Evolutionary conservation across 257 asterid species (phyloP).

Genomic region (Marsdenia floribunda): DNA sequence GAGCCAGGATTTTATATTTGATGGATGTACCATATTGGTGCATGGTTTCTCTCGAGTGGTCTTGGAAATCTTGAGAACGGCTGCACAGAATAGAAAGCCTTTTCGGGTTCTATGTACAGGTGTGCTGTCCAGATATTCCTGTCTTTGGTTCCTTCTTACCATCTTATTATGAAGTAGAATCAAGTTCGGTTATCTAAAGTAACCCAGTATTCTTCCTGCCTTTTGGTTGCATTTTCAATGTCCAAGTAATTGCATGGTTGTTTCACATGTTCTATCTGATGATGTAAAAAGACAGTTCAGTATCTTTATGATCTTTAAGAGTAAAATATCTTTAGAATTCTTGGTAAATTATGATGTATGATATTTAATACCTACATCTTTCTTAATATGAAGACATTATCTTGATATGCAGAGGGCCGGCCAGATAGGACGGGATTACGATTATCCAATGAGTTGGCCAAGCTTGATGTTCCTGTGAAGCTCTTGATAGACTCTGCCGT

Average conservation of each 20-base stretch:
- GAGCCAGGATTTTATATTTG: constrained; percentile 80
- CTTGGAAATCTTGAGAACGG: constrained; percentile 68
- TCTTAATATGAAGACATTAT: constrained; percentile 2
- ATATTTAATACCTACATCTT: neutral
- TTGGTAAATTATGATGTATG: neutral
- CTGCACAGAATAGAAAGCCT: constrained; percentile 61
- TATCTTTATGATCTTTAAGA: neutral
- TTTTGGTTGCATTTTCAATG: neutral
- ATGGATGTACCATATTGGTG: constrained; percentile 91
- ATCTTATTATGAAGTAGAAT: neutral
- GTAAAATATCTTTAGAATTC: neutral
- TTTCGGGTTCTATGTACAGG: constrained; percentile 91
- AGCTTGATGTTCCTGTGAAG: constrained; percentile 88
- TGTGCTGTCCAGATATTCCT: constrained; percentile 17
- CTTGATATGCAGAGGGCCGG: constrained; percentile 72
- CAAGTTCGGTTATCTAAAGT: neutral
- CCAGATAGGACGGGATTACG: constrained; percentile 86
- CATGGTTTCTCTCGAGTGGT: constrained; percentile 95
- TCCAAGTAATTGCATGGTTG: neutral
- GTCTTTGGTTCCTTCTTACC: neutral
- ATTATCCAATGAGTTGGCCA: constrained; percentile 74
- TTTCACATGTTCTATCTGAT: constrained; percentile 1
- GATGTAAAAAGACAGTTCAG: neutral
- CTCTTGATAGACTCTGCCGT: constrained; percentile 93
- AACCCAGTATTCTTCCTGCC: neutral